A percentile compares a stretch with the other conserved stretches of the same genome.
Conservation (phyloP, 2,329 filamentous ascomycete genomes). For the Nigrospora osmanthi region DNA sequence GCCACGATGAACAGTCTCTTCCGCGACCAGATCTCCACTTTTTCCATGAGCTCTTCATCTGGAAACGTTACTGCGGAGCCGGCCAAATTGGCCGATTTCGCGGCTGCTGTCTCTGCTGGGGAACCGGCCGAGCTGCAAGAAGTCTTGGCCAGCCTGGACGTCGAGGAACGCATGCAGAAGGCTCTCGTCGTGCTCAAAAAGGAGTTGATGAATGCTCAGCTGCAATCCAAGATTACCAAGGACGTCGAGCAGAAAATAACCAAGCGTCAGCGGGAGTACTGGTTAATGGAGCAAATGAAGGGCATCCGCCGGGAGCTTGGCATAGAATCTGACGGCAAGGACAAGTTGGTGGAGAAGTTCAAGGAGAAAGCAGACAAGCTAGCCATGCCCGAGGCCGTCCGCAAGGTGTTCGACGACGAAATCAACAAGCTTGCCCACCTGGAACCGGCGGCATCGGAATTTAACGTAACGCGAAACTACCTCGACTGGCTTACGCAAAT, state of each 20-base stretch:
- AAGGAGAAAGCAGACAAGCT: slow-evolving; percentile 90
- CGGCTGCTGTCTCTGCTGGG: slow-evolving; percentile 90
- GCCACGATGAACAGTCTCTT: slow-evolving; percentile 91
- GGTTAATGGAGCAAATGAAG: slow-evolving; percentile 99
- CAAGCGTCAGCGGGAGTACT: slow-evolving; percentile 95
- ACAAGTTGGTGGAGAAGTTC: slow-evolving; percentile 96
- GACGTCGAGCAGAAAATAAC: slow-evolving; percentile 97
- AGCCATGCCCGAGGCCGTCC: slow-evolving; percentile 93
- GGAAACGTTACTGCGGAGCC: slow-evolving; percentile 94
- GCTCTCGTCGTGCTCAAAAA: slow-evolving; percentile 91
- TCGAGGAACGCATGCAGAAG: slow-evolving; percentile 89
- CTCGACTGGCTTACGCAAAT: slow-evolving; percentile 98
- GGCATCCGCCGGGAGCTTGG: slow-evolving; percentile 92
- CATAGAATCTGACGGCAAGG: slow-evolving; percentile 95
- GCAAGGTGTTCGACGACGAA: slow-evolving; percentile 97
- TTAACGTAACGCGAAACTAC: slow-evolving; percentile 97
- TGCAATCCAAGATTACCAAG: slow-evolving; percentile 95
- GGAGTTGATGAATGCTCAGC: slow-evolving; percentile 94
- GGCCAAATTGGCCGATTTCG: slow-evolving; percentile 92
- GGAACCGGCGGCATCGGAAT: slow-evolving; percentile 92
- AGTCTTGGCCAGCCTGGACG: slow-evolving; percentile 78
- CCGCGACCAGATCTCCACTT: slow-evolving; percentile 94
- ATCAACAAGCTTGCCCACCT: slow-evolving; percentile 94
- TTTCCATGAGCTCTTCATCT: slow-evolving; percentile 89
- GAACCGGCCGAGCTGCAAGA: slow-evolving; percentile 90